Percentiles rank a stretch among this genome's conserved stretches.
These are phyloP conservation scores for Lichenothelia convexa DNA, from an alignment of 495 filamentous ascomycete species.

Conservation along the genomic window DNA sequence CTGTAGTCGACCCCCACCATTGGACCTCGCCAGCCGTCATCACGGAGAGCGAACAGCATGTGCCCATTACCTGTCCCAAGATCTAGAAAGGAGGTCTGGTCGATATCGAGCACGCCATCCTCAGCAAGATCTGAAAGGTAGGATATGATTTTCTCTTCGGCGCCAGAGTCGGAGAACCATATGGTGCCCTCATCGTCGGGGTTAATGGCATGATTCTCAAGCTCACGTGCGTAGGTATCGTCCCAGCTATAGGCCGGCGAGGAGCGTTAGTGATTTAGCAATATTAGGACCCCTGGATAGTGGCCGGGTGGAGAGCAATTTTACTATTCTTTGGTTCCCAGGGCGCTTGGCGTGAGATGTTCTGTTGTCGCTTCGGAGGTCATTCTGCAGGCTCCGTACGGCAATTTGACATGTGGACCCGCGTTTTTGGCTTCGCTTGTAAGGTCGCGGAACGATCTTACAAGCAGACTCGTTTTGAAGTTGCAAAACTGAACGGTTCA, in stretches of 20 bases:
- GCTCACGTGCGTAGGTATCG: conserved; percentile 39
- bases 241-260: conserved; percentile 54
- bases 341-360: too few species aligned
- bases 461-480: too few species aligned
- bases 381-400: too few species aligned
- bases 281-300: too few species aligned
- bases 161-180: conserved; percentile 60
- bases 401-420: too few species aligned
- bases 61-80: conserved; percentile 88
- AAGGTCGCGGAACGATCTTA: too few species aligned
- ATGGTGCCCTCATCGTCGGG: conserved; percentile 47
- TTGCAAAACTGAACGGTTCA: too few species aligned
- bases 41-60: conserved; percentile 54
- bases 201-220: conserved; percentile 41
- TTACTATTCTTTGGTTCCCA: too few species aligned
- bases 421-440: too few species aligned
- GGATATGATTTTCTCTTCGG: conserved; percentile 39
- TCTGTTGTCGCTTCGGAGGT: too few species aligned
- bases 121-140: conserved; percentile 28
- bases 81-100: conserved; percentile 37
- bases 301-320: too few species aligned
- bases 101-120: conserved; percentile 11
- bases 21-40: conserved; percentile 30
- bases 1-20: conserved; percentile 88
- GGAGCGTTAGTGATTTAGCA: conserved; percentile 1